Conservation (phyloP, 2,329 filamentous ascomycete genomes). For the Orbilia ellipsospora region DNA sequence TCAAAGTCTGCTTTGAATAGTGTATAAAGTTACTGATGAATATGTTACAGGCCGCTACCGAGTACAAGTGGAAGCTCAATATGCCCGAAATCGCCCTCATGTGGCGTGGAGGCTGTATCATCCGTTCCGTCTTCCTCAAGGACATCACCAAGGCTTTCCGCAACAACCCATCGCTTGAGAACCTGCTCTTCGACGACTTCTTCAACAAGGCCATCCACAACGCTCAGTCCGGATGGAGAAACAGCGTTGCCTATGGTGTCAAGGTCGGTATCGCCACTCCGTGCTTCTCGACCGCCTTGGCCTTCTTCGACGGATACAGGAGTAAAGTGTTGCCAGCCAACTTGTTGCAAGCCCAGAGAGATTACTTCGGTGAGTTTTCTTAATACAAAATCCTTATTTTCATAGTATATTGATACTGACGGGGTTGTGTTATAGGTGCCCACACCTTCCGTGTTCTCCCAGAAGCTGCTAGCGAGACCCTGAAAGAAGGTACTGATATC, state of each 20-base stretch:
- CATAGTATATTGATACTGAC: background rate
- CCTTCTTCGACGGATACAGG: slow-evolving; percentile 99
- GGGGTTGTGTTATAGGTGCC: slow-evolving; percentile 64
- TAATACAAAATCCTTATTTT: background rate
- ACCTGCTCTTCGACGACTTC: slow-evolving; percentile 98
- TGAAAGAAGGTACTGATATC: slow-evolving; percentile 85
- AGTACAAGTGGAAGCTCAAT: slow-evolving; percentile 99
- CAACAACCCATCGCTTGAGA: slow-evolving; percentile 92
- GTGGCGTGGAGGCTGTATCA: slow-evolving; percentile 99
- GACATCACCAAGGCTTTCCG: slow-evolving; percentile 99
- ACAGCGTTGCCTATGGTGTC: slow-evolving; percentile 89
- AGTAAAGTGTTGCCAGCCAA: slow-evolving; percentile 97
- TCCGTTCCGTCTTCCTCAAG: slow-evolving; percentile 99
- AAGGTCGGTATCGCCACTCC: slow-evolving; percentile 95
- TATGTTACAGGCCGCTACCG: slow-evolving; percentile 81
- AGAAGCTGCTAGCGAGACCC: slow-evolving; percentile 79
- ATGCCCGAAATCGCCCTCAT: slow-evolving; percentile 99
- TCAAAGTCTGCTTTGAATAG: background rate
- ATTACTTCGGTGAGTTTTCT: slow-evolving; percentile 82
- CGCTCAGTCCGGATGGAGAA: slow-evolving; percentile 91
- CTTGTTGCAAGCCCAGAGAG: slow-evolving; percentile 97
- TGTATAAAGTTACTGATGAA: background rate
- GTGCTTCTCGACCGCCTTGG: slow-evolving; percentile 94
- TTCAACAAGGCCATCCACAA: slow-evolving; percentile 99
- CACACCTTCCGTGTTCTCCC: slow-evolving; percentile 92